Conservation (phyloP, 805 yeast species). For the Schwanniomyces sp. region DNA sequence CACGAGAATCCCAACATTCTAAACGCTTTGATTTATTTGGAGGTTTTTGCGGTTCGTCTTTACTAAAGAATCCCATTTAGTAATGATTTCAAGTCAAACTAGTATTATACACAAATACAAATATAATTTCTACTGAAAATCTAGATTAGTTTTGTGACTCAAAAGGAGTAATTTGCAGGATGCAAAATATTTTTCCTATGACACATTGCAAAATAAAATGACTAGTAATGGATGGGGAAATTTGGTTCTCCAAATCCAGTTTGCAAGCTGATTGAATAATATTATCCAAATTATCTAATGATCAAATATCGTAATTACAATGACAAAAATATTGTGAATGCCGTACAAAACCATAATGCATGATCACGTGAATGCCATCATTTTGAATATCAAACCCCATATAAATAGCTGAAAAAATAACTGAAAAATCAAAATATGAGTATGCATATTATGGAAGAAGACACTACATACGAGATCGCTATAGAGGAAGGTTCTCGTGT, state of each 20-base stretch:
- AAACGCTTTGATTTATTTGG: constrained; percentile 70
- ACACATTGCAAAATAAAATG: neutral
- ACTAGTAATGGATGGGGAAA: neutral
- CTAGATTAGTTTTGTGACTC: neutral
- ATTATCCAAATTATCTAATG: neutral
- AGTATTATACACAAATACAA: no score
- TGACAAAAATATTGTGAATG: neutral
- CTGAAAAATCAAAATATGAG: neutral
- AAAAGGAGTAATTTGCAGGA: neutral
- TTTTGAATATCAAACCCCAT: neutral
- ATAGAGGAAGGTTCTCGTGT: constrained; percentile 23
- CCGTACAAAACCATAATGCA: neutral
- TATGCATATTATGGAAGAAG: constrained; percentile 1
- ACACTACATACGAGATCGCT: constrained; percentile 10
- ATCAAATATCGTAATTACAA: neutral
- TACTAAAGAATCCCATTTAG: constrained; percentile 53
- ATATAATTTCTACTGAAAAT: neutral
- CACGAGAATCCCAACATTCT: constrained; percentile 90
- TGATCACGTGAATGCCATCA: neutral
- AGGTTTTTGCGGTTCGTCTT: constrained; percentile 35
- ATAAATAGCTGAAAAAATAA: neutral
- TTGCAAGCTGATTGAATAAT: no score
- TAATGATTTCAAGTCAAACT: neutral
- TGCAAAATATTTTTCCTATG: neutral
- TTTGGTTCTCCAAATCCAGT: no score